Base-by-base conservation (phyloP, 1,284 basidiomycete genomes). In the Fomitopsis betulina region DNA sequence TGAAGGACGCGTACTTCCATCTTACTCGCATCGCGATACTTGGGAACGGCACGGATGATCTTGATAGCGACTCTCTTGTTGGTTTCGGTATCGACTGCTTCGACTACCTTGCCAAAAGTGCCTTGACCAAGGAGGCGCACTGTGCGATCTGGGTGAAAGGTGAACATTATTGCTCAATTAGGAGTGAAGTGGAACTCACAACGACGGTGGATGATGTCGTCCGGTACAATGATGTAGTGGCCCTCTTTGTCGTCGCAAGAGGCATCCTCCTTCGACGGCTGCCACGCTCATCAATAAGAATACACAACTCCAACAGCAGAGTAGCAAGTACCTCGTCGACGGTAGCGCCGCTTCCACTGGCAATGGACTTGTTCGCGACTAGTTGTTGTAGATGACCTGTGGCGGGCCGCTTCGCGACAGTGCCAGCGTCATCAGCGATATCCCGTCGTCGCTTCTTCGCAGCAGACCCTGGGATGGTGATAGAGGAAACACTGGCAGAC, bases 81-180 rank as follows among this genome's bases (percentile, higher is more conserved):
- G 57, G 83, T 88, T 64, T 89, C 82, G 38, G 85, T 85, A 76
- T 98, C 94, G 67, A 91, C 75, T 38, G 95, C 95, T 72, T 98
- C 94, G 56, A 99, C 96, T 30, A 99, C 97, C 75, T 99, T 99
- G 65, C 97, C 97, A 70, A 99, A 99, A 7, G 97, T 99, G 6
- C 97, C 97, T 76, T 99, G 97, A 17, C 97, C 97, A 3, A 99
- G 80, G 40, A 96, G 79, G 56, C 87, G 83, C 55, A 96, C 85
- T 57, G 96, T 98, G 61, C 91, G 91, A 82, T 96, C 94, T 95
- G 56, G 39, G 61, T 15, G 51, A 56, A 40, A 42, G 53, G 62
- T 72, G 49, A 73, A 71, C 61, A 53, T 38, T 19, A 42, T 53
- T 47, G 30, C 23, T 37, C 42, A 50, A 47, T 53, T 56, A 58